Evolutionary conservation across 768 basidiomycete genomes (phyloP).

Genomic region (Boletus patriciae): DNA sequence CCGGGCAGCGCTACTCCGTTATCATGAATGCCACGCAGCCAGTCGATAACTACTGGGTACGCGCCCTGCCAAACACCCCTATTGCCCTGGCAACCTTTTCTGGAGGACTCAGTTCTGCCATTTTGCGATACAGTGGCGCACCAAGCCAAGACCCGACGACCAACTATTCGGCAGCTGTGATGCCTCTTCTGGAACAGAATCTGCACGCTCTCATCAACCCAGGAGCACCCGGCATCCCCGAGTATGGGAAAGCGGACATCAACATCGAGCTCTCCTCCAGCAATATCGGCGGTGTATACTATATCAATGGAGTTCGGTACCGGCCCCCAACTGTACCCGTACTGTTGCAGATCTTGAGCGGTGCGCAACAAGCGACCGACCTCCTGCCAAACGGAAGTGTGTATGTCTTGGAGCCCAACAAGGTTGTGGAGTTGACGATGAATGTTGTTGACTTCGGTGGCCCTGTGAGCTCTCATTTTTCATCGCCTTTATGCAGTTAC

Average conservation of each 20-base stretch:
- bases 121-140: slow-evolving; percentile 50
- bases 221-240: slow-evolving; percentile 39
- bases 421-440: slow-evolving; percentile 31
- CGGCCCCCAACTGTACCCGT: slow-evolving; percentile 40
- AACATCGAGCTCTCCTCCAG: slow-evolving; percentile 26
- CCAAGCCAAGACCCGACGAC: slow-evolving; percentile 41
- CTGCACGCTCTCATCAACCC: slow-evolving; percentile 28
- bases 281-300: slow-evolving; percentile 8
- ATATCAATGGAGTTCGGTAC: slow-evolving; percentile 15
- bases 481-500: not conserved
- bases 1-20: slow-evolving; percentile 44
- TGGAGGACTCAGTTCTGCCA: slow-evolving; percentile 53
- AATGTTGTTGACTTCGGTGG: not conserved
- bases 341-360: slow-evolving; percentile 45
- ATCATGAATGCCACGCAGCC: slow-evolving; percentile 45
- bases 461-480: slow-evolving; percentile 21
- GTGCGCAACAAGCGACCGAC: slow-evolving; percentile 33
- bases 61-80: slow-evolving; percentile 34
- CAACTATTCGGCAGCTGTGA: slow-evolving; percentile 20
- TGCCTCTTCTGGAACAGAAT: slow-evolving; percentile 34
- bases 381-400: slow-evolving; percentile 30
- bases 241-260: slow-evolving; percentile 43
- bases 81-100: slow-evolving; percentile 17
- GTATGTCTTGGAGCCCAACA: slow-evolving; percentile 23
- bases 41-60: slow-evolving; percentile 56